Evolutionary conservation across 2,329 filamentous ascomycete genomes (phyloP).

Genomic region (Onygena corvina): DNA sequence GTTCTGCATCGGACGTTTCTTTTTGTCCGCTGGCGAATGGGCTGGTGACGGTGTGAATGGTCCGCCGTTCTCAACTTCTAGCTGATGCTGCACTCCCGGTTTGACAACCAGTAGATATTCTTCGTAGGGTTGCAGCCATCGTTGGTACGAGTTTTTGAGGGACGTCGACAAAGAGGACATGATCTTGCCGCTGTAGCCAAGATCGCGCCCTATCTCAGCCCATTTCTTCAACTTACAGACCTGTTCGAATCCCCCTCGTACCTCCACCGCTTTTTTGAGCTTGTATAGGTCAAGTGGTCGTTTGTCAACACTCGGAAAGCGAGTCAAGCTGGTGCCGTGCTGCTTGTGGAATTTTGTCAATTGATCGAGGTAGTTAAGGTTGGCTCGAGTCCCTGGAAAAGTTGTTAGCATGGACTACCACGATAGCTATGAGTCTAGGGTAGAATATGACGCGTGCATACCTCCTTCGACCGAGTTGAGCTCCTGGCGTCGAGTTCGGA

Average conservation of each 20-base stretch:
- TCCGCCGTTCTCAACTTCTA: slow-evolving; percentile 86
- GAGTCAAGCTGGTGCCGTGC: slow-evolving; percentile 83
- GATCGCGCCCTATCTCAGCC: slow-evolving; percentile 92
- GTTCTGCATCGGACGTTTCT: slow-evolving; percentile 25
- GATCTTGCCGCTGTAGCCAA: slow-evolving; percentile 97
- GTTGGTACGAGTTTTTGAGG: slow-evolving; percentile 93
- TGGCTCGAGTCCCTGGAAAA: slow-evolving; percentile 70
- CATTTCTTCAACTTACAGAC: slow-evolving; percentile 98
- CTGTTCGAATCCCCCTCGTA: slow-evolving; percentile 84
- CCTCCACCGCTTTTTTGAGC: slow-evolving; percentile 91
- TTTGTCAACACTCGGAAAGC: slow-evolving; percentile 94
- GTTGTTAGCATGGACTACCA: slow-evolving; percentile 34
- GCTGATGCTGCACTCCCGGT: slow-evolving; percentile 88
- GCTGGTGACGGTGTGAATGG: slow-evolving; percentile 70
- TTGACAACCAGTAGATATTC: slow-evolving; percentile 85
- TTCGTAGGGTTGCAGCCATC: slow-evolving; percentile 94
- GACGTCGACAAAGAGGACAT: slow-evolving; percentile 98
- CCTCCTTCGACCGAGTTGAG: slow-evolving; percentile 97
- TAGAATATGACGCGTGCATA: slow-evolving; percentile 33
- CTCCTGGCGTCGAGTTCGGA: slow-evolving; percentile 89
- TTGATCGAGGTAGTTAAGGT: slow-evolving; percentile 90
- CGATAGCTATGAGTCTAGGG: slow-evolving; percentile 12
- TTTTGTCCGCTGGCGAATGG: slow-evolving; percentile 57
- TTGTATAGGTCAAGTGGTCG: slow-evolving; percentile 91
- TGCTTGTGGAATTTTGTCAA: slow-evolving; percentile 95